Evolutionary conservation across 805 yeast genomes (phyloP).

Genomic region (Wickerhamiella slavikovae): DNA sequence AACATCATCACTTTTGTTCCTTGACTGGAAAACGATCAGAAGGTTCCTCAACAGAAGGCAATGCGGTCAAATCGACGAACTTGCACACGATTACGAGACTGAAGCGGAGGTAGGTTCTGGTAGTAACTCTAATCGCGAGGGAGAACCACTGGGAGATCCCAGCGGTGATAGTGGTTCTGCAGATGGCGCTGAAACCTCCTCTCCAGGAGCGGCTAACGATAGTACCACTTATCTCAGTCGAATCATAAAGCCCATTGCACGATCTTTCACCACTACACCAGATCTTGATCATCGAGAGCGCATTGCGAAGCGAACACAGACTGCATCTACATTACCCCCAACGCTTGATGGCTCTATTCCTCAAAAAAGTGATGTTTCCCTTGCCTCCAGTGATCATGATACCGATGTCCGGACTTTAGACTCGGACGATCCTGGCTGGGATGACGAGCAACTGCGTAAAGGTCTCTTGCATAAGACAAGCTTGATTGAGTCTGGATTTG

Average conservation of each 20-base stretch:
- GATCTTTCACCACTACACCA: neutral
- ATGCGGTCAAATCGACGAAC: conserved; percentile 11
- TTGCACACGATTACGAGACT: neutral
- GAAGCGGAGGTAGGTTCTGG: too few relatives aligned
- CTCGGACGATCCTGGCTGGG: neutral
- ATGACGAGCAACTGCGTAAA: neutral
- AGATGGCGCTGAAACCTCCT: neutral
- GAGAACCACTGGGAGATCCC: neutral
- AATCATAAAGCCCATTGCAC: neutral
- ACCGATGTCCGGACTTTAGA: neutral
- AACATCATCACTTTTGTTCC: conserved; percentile 64
- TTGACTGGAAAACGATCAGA: conserved; percentile 81
- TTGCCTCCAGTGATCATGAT: too few relatives aligned
- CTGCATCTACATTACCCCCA: neutral
- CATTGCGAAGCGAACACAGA: neutral
- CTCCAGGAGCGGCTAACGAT: too few relatives aligned
- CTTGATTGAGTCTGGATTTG: conserved; percentile 57
- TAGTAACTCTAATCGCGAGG: neutral
- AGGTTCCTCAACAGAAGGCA: conserved; percentile 33
- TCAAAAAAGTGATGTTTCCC: too few relatives aligned
- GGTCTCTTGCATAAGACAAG: conserved; percentile 30
- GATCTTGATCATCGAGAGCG: neutral
- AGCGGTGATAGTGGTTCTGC: neutral
- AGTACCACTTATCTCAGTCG: too few relatives aligned
- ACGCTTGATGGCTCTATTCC: too few relatives aligned